These are phyloP conservation scores for Diospyros kaki DNA, from an alignment of 148 eudicot genomes.

Conservation along the genomic window DNA sequence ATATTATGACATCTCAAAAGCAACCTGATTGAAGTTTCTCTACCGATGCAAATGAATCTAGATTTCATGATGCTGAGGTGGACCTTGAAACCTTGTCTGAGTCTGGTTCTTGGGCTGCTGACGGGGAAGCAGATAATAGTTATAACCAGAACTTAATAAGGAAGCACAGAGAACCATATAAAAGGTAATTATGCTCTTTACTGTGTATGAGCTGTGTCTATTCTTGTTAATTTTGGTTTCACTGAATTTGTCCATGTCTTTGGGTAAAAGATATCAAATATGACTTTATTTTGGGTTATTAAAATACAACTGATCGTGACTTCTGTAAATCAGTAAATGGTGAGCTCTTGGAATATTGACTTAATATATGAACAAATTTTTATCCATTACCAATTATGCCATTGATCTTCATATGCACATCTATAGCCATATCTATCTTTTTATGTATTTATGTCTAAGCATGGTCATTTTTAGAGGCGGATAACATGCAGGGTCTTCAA, in stretches of 20 bases:
- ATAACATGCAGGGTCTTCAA: no score
- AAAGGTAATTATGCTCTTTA: constrained; percentile 38
- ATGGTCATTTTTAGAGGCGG: no score
- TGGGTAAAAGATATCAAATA: neutral
- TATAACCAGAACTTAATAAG: constrained; percentile 50
- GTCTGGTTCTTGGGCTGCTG: constrained; percentile 49
- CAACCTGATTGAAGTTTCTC: constrained; percentile 30
- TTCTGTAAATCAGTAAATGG: neutral
- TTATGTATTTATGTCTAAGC: no score
- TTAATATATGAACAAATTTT: neutral
- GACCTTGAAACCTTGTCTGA: constrained; percentile 48
- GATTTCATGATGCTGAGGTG: constrained; percentile 35
- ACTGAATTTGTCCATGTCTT: constrained; percentile 2
- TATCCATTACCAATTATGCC: neutral
- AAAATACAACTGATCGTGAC: neutral
- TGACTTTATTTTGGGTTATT: neutral
- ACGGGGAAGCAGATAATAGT: constrained; percentile 59
- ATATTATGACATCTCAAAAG: constrained; percentile 38
- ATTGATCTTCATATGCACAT: neutral
- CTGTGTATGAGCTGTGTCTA: constrained; percentile 6
- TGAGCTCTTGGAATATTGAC: neutral
- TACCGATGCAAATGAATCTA: constrained; percentile 28
- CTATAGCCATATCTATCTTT: no score
- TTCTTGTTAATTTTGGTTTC: neutral
- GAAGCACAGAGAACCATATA: constrained; percentile 44